Percentiles rank a stretch among this genome's conserved stretches.
Conservation (phyloP, 108 stramenopile genomes). For the Skeletonema marinoi region DNA sequence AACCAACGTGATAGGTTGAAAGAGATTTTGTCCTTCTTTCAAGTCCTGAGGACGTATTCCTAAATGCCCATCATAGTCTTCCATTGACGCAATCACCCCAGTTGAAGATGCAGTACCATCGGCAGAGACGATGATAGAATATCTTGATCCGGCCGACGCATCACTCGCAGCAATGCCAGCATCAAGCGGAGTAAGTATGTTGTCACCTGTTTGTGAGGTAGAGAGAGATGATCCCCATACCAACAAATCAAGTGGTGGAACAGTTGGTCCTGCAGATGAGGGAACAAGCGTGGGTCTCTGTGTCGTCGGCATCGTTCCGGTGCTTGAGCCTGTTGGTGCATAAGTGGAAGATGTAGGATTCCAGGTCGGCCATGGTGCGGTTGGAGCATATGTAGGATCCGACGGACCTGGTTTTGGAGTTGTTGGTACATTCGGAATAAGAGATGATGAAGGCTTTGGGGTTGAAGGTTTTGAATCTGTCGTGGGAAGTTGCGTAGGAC, state of each 20-base stretch:
- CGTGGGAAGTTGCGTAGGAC: neutral
- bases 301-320: neutral
- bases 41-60: constrained; percentile 33
- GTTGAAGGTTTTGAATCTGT: neutral
- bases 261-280: constrained; percentile 19
- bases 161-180: constrained; percentile 11
- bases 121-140: constrained; percentile 26
- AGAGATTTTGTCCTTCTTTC: constrained; percentile 28
- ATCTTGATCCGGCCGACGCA: constrained; percentile 40
- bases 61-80: constrained; percentile 35
- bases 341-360: neutral
- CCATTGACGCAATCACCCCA: constrained; percentile 23
- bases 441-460: neutral
- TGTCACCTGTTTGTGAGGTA: constrained; percentile 13
- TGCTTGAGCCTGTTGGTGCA: no score
- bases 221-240: constrained; percentile 41
- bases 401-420: neutral
- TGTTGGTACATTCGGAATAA: neutral
- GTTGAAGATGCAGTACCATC: constrained; percentile 26
- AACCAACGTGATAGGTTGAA: constrained; percentile 28
- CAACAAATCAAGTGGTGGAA: constrained; percentile 31
- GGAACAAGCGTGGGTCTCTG: constrained; percentile 12
- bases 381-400: neutral
- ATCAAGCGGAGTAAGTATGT: constrained; percentile 14
- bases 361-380: neutral